A percentile compares a stretch with the other conserved stretches of the same genome.
phyloP scores from a whole-genome alignment of 2,329 filamentous ascomycete species.

The Aspergillus latus region DNA sequence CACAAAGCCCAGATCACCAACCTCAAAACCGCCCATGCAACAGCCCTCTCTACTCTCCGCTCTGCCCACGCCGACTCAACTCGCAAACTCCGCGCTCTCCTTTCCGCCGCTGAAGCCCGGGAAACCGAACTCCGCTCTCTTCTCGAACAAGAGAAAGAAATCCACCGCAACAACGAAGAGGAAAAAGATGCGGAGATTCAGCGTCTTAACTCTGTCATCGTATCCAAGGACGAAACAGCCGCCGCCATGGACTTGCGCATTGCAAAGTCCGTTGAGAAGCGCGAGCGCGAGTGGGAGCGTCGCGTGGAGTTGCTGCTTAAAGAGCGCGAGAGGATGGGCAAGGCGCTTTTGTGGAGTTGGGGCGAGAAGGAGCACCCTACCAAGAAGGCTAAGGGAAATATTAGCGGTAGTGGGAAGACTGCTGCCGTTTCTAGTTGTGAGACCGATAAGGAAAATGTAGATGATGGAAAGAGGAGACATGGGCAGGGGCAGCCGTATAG shows the following conservation, averaged over 20 bases:
- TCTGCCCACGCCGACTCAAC: constrained; percentile 39
- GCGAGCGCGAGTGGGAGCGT: constrained; percentile 45
- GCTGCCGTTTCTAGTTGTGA: not conserved
- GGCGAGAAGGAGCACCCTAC: constrained; percentile 42
- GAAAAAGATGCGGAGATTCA: constrained; percentile 29
- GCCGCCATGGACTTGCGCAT: constrained; percentile 42
- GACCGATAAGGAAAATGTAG: constrained; percentile 25
- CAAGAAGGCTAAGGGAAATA: constrained; percentile 19
- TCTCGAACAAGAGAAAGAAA: constrained; percentile 20
- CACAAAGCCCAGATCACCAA: constrained; percentile 39
- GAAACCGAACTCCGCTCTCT: constrained; percentile 36
- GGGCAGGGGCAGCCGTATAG: constrained; percentile 35
- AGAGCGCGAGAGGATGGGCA: constrained; percentile 43
- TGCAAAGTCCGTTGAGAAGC: constrained; percentile 41
- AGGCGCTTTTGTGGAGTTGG: constrained; percentile 42
- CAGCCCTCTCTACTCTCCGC: constrained; percentile 38
- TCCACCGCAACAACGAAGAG: not conserved
- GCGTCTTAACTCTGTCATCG: constrained; percentile 35
- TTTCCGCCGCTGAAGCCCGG: constrained; percentile 36
- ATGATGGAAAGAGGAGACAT: constrained; percentile 24
- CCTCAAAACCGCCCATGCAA: constrained; percentile 39
- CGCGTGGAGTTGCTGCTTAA: constrained; percentile 54
- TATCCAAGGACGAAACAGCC: constrained; percentile 42
- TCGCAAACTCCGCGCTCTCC: constrained; percentile 36
- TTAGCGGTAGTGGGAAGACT: not conserved